phyloP scores from a whole-genome alignment of 768 basidiomycete genomes.

The Lactarius psammicola region DNA sequence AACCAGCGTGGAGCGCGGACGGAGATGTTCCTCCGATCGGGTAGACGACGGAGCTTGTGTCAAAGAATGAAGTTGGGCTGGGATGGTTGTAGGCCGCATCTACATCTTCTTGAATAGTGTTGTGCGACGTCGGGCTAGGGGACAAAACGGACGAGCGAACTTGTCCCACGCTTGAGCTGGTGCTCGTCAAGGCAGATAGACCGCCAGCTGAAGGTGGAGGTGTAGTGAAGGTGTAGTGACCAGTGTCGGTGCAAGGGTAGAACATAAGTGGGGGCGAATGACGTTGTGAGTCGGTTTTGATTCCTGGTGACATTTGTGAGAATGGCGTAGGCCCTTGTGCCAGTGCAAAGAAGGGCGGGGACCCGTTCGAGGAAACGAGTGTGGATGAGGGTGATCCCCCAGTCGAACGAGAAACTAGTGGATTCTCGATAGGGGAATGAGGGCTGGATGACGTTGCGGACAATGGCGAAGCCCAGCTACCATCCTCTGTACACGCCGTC shows the following conservation, averaged over 20 bases:
- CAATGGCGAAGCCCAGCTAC: constrained; percentile 27
- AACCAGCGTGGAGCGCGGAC: constrained; percentile 18
- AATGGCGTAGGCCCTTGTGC: constrained; percentile 26
- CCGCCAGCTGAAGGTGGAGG: constrained; percentile 13
- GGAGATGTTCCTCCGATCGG: constrained; percentile 24
- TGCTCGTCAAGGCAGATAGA: constrained; percentile 10
- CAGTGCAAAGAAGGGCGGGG: constrained; percentile 24
- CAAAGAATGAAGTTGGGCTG: constrained; percentile 23
- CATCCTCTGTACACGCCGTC: constrained; percentile 27
- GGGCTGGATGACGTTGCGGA: constrained; percentile 26
- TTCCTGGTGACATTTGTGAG: constrained; percentile 16
- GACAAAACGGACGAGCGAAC: constrained; percentile 22
- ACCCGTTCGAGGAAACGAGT: constrained; percentile 21
- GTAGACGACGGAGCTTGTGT: constrained; percentile 22
- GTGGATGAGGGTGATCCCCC: constrained; percentile 26
- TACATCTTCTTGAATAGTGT: constrained; percentile 21
- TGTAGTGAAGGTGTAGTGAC: constrained; percentile 26
- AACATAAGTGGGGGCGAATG: constrained; percentile 25
- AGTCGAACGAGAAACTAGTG: constrained; percentile 11
- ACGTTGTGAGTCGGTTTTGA: constrained; percentile 12
- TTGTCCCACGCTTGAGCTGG: constrained; percentile 5
- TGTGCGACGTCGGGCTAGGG: constrained; percentile 22
- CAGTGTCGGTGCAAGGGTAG: constrained; percentile 22
- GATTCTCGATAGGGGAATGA: constrained; percentile 24
- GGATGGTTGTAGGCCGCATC: constrained; percentile 17